A percentile compares a stretch with the other conserved stretches of the same genome.
Evolutionary conservation across 192 early-diverging fungal species (phyloP).

Genomic region (Allomyces javanicus): DNA sequence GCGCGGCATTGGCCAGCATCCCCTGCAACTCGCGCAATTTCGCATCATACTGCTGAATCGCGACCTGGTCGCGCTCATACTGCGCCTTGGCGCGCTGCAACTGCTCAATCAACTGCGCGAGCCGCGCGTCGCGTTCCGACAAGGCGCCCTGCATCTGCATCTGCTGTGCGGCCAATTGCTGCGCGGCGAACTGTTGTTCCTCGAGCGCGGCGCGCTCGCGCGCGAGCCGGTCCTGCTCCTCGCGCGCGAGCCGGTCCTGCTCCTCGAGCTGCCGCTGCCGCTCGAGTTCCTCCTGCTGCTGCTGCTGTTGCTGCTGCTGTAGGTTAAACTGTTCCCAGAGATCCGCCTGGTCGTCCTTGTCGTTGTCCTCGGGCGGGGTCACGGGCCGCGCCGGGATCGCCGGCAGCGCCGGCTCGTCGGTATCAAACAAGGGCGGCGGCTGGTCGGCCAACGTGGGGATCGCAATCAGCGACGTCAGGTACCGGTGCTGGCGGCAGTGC

Average conservation of each 20-base stretch:
- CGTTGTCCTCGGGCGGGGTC: conserved; percentile 32
- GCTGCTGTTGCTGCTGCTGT: conserved; percentile 28
- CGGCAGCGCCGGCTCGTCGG: conserved; percentile 11
- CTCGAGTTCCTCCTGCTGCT: conserved; percentile 38
- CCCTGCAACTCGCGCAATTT: conserved; percentile 42
- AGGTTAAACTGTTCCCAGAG: conserved; percentile 7
- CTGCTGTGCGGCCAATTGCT: conserved; percentile 38
- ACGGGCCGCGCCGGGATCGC: conserved; percentile 20
- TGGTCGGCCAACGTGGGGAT: conserved; percentile 58
- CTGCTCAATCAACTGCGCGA: conserved; percentile 62
- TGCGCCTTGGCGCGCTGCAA: conserved; percentile 54
- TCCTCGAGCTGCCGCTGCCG: conserved; percentile 44
- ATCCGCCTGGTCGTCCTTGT: conserved; percentile 31
- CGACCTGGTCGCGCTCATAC: conserved; percentile 60
- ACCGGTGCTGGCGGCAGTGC: conserved; percentile 70
- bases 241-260: no score
- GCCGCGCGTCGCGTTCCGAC: conserved; percentile 32
- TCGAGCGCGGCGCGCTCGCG: conserved; percentile 49
- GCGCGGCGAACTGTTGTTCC: conserved; percentile 36
- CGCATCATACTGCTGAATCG: conserved; percentile 67
- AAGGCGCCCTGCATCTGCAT: conserved; percentile 44
- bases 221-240: conserved; percentile 55
- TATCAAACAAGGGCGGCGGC: neutral
- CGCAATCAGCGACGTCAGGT: conserved; percentile 78
- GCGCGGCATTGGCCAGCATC: conserved; percentile 43